A percentile compares a stretch with the other conserved stretches of the same genome.
phyloP scores from a whole-genome alignment of 2,329 filamentous ascomycete species.

The Ceratocystis cacaofunesta region DNA sequence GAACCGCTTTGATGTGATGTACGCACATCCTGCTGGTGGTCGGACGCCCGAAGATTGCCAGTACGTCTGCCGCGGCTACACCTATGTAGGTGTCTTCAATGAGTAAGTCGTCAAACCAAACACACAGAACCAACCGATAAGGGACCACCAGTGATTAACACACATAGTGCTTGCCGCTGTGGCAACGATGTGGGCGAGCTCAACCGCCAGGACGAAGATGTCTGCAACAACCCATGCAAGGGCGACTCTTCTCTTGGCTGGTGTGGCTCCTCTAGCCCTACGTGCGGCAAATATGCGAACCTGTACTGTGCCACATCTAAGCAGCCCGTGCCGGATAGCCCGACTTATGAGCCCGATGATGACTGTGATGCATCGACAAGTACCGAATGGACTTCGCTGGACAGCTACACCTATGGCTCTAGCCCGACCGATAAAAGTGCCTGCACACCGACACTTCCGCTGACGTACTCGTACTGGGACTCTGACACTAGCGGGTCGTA shows the following conservation, averaged over 20 bases:
- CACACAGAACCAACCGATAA: too few species aligned
- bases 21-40: constrained; percentile 13
- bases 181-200: constrained; percentile 14
- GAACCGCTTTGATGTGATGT: not conserved
- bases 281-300: constrained; percentile 15
- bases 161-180: constrained; percentile 16
- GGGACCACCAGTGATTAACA: not conserved
- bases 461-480: constrained; percentile 1
- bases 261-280: constrained; percentile 12
- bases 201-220: constrained; percentile 14
- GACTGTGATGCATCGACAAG: not conserved
- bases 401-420: constrained; percentile 9
- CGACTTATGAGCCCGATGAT: not conserved
- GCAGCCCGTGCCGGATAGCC: not conserved
- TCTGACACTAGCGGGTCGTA: not conserved
- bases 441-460: not conserved
- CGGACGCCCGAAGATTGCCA: constrained; percentile 18
- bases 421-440: not conserved
- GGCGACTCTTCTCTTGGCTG: constrained; percentile 12
- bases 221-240: constrained; percentile 17
- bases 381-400: not conserved
- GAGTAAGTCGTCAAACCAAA: constrained; percentile 11
- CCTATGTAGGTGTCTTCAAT: constrained; percentile 17
- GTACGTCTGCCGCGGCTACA: constrained; percentile 14
- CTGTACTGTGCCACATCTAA: constrained; percentile 12